These are phyloP conservation scores for Piper betle DNA, from an alignment of 164 flowering plant species.

Conservation along the genomic window DNA sequence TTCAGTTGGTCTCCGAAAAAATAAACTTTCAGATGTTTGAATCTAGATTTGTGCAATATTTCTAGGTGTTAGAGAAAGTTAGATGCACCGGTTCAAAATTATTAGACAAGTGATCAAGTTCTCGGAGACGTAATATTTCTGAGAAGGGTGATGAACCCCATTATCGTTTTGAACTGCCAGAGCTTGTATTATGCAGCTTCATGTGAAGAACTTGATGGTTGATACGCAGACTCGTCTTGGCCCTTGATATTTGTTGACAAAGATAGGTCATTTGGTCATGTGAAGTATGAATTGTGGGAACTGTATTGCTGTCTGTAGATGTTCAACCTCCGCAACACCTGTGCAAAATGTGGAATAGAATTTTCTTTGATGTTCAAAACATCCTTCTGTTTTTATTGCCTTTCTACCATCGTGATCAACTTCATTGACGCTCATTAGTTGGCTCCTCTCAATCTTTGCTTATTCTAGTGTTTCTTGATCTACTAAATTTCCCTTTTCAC, in stretches of 20 bases:
- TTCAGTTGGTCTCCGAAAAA: background rate
- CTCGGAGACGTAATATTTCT: background rate
- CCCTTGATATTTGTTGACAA: slow-evolving; percentile 12
- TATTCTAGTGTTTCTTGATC: too few relatives aligned
- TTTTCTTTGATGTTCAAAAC: slow-evolving; percentile 14
- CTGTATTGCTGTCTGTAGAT: background rate
- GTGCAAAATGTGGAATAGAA: slow-evolving; percentile 23
- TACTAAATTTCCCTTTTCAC: too few relatives aligned
- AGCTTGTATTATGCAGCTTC: too few relatives aligned
- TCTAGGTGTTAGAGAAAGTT: background rate
- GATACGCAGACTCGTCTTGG: too few relatives aligned
- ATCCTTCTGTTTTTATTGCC: background rate
- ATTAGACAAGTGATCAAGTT: too few relatives aligned
- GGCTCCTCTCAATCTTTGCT: too few relatives aligned
- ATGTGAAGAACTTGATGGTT: too few relatives aligned
- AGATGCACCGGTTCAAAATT: slow-evolving; percentile 7
- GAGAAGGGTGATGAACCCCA: too few relatives aligned
- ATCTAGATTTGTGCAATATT: slow-evolving; percentile 15
- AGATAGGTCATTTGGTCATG: slow-evolving; percentile 18
- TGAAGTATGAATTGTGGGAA: background rate
- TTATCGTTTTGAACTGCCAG: too few relatives aligned
- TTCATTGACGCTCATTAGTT: too few relatives aligned
- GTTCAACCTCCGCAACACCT: background rate
- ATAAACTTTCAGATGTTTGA: slow-evolving; percentile 14
- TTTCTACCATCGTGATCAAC: too few relatives aligned